Percentiles rank a stretch among this genome's conserved stretches.
phyloP scores from a whole-genome alignment of 129 eudicot genomes.

The Lonicera japonica region DNA sequence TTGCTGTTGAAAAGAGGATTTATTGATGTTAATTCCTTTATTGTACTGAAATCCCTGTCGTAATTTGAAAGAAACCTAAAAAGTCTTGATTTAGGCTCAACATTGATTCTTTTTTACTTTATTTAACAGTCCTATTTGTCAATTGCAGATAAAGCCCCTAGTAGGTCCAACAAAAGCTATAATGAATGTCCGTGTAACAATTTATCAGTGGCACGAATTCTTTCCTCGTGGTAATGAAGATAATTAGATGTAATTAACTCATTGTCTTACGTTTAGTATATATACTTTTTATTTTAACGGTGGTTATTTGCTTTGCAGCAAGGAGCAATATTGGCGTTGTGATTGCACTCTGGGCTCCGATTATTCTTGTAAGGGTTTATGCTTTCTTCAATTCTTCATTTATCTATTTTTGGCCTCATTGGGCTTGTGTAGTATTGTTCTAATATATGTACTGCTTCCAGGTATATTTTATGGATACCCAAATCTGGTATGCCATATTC shows the following conservation, averaged over 20 bases:
- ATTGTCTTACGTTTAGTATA: too few species aligned
- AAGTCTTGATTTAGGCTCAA: background rate
- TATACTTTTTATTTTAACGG: conserved; percentile 4
- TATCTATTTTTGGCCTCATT: background rate
- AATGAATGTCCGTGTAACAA: conserved; percentile 53
- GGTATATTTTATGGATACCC: conserved; percentile 99
- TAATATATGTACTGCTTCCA: conserved; percentile 15
- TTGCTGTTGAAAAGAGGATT: too few species aligned
- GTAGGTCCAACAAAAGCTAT: conserved; percentile 86
- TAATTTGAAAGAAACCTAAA: too few species aligned
- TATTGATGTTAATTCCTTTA: too few species aligned
- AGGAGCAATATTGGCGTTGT: conserved; percentile 90
- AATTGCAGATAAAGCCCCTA: conserved; percentile 86
- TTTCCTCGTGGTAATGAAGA: conserved; percentile 76
- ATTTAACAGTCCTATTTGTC: conserved; percentile 6
- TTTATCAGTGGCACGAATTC: conserved; percentile 93
- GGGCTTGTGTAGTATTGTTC: background rate
- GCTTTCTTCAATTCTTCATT: background rate
- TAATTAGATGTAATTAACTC: background rate
- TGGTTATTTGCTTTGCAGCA: conserved; percentile 46
- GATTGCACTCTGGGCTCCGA: conserved; percentile 93
- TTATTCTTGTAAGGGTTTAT: conserved; percentile 60
- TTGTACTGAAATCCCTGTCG: too few species aligned
- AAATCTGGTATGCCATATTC: conserved; percentile 99
- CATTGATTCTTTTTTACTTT: background rate